Percentiles rank a stretch among this genome's conserved stretches.
Evolutionary conservation across 176 grass and related monocot species (phyloP).

Genomic region (Eragrostis nindensis): DNA sequence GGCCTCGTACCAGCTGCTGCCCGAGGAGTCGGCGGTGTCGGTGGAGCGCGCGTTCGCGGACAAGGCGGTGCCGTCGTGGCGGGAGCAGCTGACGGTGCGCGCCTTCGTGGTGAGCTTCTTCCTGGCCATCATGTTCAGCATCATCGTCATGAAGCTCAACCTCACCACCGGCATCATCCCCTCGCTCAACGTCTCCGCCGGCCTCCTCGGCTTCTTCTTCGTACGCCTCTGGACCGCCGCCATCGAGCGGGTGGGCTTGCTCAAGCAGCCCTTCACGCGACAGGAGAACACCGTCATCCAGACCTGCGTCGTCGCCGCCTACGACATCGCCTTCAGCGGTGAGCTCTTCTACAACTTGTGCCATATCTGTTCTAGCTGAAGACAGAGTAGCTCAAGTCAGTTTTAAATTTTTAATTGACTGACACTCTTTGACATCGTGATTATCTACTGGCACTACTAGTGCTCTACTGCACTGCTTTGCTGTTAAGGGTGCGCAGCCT

Average conservation of each 20-base stretch:
- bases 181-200: slow-evolving; percentile 80
- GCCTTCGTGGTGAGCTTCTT: slow-evolving; percentile 64
- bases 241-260: slow-evolving; percentile 48
- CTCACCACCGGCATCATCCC: slow-evolving; percentile 90
- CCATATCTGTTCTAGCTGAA: neutral
- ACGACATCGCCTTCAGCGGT: slow-evolving; percentile 2
- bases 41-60: slow-evolving; percentile 63
- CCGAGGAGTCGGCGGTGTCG: neutral
- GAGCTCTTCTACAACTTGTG: neutral
- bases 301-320: slow-evolving; percentile 60
- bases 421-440: no score
- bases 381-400: no score
- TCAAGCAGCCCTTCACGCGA: slow-evolving; percentile 68
- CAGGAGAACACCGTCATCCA: slow-evolving; percentile 97
- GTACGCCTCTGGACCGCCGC: slow-evolving; percentile 52
- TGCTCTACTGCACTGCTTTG: neutral
- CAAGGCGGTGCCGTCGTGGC: slow-evolving; percentile 62
- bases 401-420: no score
- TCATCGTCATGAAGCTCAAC: slow-evolving; percentile 89
- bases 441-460: no score
- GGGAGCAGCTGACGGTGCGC: slow-evolving; percentile 71
- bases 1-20: neutral
- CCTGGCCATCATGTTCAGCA: slow-evolving; percentile 58
- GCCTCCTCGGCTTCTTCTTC: slow-evolving; percentile 83
- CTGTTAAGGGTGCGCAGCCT: neutral